Conservation (phyloP, 768 basidiomycete genomes). For the Hypholoma fasciculare region DNA sequence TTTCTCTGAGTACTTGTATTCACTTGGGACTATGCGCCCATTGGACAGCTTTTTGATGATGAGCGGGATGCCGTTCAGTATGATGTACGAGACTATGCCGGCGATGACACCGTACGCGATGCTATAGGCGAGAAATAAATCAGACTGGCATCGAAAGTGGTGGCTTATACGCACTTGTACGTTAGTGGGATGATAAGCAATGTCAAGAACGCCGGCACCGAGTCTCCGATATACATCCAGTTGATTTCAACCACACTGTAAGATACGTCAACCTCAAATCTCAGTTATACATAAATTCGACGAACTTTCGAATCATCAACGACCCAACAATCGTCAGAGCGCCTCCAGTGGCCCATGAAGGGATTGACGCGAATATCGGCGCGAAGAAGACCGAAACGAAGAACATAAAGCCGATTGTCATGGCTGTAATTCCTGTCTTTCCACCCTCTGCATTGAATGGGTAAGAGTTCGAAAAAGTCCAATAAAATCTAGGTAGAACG, state of each 20-base stretch:
- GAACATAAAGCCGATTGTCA: conserved; percentile 73
- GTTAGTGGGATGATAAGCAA: conserved; percentile 77
- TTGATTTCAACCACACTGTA: conserved; percentile 78
- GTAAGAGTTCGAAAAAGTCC: neutral
- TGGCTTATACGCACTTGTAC: conserved; percentile 56
- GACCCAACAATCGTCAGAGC: conserved; percentile 84
- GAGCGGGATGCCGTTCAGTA: conserved; percentile 73
- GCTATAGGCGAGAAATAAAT: conserved; percentile 34
- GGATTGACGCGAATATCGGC: conserved; percentile 86
- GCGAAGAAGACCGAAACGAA: conserved; percentile 87
- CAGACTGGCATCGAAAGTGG: neutral
- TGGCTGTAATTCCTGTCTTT: conserved; percentile 82
- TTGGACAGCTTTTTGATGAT: conserved; percentile 50
- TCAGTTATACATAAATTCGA: neutral
- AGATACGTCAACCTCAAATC: neutral
- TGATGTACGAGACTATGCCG: conserved; percentile 66
- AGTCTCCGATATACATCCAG: conserved; percentile 86
- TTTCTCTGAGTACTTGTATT: conserved; percentile 61
- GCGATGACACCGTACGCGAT: conserved; percentile 90
- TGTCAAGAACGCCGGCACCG: conserved; percentile 83
- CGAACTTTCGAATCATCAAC: conserved; percentile 82
- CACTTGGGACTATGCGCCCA: conserved; percentile 63
- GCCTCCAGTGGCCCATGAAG: conserved; percentile 85
- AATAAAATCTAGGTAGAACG: conserved; percentile 11
- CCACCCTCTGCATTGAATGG: conserved; percentile 63